These are phyloP conservation scores for Andrographis paniculata DNA, from an alignment of 305 asterid genomes.

Conservation along the genomic window DNA sequence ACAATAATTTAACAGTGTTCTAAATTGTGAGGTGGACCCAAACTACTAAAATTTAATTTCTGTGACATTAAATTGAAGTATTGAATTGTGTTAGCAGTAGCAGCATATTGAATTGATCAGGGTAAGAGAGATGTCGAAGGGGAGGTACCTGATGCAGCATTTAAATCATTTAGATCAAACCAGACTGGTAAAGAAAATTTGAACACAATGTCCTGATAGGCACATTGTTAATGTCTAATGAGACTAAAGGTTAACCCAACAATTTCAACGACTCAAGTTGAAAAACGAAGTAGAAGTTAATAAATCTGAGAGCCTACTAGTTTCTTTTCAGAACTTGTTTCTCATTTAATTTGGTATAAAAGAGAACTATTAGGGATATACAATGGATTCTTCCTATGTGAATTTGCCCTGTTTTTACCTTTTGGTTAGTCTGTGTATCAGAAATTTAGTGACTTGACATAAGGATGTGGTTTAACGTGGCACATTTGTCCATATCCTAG, in stretches of 20 bases:
- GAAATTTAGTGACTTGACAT: neutral
- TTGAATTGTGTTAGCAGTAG: neutral
- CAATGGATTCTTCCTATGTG: neutral
- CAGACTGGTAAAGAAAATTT: neutral
- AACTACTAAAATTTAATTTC: neutral
- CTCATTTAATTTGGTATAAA: constrained; percentile 6
- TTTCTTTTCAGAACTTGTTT: constrained; percentile 10
- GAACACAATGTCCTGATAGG: neutral
- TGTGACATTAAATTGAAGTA: neutral
- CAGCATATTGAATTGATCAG: neutral
- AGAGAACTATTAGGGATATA: neutral
- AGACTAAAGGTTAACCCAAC: neutral
- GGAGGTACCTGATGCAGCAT: neutral
- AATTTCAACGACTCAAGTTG: neutral
- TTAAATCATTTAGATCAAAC: neutral
- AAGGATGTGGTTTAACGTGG: neutral
- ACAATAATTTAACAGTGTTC: neutral
- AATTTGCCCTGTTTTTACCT: neutral
- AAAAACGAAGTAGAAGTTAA: neutral
- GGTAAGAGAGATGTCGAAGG: neutral
- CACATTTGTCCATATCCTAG: neutral
- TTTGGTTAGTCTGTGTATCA: constrained; percentile 1
- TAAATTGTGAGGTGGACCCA: neutral
- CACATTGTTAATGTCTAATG: neutral
- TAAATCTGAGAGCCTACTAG: neutral